Conservation (phyloP, 1,284 basidiomycete species). For the Irpex rosettiformis region DNA sequence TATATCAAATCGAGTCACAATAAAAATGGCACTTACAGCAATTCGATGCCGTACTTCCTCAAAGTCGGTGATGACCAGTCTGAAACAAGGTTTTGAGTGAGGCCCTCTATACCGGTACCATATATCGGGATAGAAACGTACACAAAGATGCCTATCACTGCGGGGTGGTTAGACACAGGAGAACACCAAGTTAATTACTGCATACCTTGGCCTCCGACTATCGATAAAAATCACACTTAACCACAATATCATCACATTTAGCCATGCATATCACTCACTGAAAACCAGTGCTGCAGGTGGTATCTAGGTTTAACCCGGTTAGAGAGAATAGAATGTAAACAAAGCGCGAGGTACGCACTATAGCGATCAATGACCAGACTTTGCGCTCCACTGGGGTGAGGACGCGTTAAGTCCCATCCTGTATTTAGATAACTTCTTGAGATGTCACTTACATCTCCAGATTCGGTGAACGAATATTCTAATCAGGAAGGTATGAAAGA, state of each 20-base stretch:
- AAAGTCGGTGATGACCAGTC: background rate
- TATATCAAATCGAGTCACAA: background rate
- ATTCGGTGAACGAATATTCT: conserved; percentile 1
- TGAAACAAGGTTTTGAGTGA: background rate
- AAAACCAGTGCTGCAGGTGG: background rate
- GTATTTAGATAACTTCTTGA: no score
- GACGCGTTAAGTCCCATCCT: background rate
- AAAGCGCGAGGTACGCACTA: background rate
- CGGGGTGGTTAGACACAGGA: background rate
- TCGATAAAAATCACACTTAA: background rate
- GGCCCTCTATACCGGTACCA: no score
- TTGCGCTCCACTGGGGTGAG: background rate
- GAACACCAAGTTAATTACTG: background rate
- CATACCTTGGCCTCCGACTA: conserved; percentile 1
- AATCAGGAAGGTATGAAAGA: background rate
- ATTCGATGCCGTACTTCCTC: background rate
- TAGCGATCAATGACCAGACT: background rate
- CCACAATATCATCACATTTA: background rate
- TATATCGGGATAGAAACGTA: background rate
- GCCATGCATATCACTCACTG: background rate
- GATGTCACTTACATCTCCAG: background rate
- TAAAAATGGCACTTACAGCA: background rate
- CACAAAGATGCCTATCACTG: background rate
- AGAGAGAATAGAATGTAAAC: no score
- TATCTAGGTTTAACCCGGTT: no score